These are phyloP conservation scores for Ascomycota sp. DNA, from an alignment of 2,329 filamentous ascomycete species.

Conservation along the genomic window DNA sequence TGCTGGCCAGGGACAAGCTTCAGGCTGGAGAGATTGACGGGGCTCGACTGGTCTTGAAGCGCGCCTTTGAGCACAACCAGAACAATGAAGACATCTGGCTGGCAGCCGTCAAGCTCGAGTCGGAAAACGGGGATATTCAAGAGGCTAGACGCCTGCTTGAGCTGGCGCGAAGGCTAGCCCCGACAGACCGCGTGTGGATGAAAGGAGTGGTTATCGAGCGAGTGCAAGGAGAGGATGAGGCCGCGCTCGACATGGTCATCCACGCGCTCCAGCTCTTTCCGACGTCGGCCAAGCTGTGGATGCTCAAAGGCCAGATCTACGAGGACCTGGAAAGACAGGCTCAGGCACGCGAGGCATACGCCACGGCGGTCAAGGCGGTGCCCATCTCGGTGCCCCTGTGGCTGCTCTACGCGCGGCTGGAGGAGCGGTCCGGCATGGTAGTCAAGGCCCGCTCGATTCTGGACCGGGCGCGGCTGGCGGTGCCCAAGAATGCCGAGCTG, in stretches of 20 bases:
- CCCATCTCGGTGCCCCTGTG: constrained; percentile 68
- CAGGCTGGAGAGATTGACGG: constrained; percentile 70
- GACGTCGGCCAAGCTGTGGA: constrained; percentile 71
- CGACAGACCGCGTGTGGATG: constrained; percentile 92
- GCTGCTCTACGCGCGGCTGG: constrained; percentile 70
- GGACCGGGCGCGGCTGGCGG: constrained; percentile 68
- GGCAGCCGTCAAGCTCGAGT: constrained; percentile 85
- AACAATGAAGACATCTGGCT: constrained; percentile 98
- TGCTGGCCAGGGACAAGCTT: constrained; percentile 88
- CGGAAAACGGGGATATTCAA: constrained; percentile 63
- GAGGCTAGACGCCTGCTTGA: constrained; percentile 63
- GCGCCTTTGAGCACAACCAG: constrained; percentile 83
- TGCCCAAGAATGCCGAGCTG: constrained; percentile 62
- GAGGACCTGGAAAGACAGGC: constrained; percentile 56
- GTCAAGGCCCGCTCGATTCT: constrained; percentile 89
- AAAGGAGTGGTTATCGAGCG: constrained; percentile 88
- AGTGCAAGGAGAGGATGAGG: constrained; percentile 55
- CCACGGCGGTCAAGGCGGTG: constrained; percentile 67
- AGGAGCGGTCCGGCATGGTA: constrained; percentile 60
- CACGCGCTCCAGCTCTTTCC: constrained; percentile 76
- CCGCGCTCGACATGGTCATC: constrained; percentile 67
- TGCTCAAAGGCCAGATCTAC: constrained; percentile 98
- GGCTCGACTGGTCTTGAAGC: constrained; percentile 62
- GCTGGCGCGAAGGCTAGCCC: constrained; percentile 66
- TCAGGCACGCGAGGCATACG: constrained; percentile 76